These are phyloP conservation scores for Melastoma malabathricum DNA, from an alignment of 345 rosid genomes.

Conservation along the genomic window DNA sequence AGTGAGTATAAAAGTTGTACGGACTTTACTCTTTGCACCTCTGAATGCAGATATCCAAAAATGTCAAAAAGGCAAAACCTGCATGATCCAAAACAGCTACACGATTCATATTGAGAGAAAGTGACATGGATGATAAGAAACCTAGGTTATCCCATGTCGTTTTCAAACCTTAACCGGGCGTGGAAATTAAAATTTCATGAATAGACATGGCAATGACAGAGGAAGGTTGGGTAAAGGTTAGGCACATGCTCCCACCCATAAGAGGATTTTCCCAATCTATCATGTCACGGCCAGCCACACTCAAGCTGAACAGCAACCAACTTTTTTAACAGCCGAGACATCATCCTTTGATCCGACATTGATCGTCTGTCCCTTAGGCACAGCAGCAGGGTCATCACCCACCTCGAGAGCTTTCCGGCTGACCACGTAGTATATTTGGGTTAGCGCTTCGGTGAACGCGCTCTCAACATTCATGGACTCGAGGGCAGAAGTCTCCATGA, in stretches of 20 bases:
- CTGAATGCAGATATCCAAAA: no score
- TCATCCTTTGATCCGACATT: conserved; percentile 54
- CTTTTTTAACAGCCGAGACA: conserved; percentile 57
- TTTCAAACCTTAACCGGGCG: conserved; percentile 1
- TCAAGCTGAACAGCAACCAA: conserved; percentile 53
- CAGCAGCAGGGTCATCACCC: conserved; percentile 49
- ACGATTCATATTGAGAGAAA: no score
- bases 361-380: conserved; percentile 63
- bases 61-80: no score
- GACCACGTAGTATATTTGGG: conserved; percentile 60
- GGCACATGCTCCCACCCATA: neutral
- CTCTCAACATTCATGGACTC: conserved; percentile 70
- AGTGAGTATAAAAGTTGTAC: no score
- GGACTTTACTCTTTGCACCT: no score
- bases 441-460: conserved; percentile 69
- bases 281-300: neutral
- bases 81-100: no score
- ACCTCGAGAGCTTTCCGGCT: conserved; percentile 57
- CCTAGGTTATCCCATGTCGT: no score
- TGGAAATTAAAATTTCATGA: conserved; percentile 1
- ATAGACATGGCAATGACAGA: neutral
- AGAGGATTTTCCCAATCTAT: neutral
- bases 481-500: conserved; percentile 87
- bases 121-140: no score
- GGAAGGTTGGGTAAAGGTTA: neutral